phyloP scores from a whole-genome alignment of 495 filamentous ascomycete genomes.

The Apodospora peruviana region DNA sequence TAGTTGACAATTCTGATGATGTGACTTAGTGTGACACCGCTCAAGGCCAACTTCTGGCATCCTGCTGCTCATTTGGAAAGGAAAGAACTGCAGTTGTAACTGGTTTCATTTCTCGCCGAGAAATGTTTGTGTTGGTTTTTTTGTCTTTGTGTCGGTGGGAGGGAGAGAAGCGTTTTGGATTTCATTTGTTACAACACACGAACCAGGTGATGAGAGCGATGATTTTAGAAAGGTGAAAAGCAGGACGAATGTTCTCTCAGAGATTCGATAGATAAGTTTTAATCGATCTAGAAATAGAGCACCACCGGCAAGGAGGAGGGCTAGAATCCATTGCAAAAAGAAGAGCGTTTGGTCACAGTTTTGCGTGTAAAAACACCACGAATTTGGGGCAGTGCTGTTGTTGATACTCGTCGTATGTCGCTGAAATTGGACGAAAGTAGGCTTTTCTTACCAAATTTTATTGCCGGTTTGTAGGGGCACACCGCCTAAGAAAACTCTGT shows the following conservation, averaged over 20 bases:
- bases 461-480: too few species aligned
- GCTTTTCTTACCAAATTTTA: conserved; percentile 8
- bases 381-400: too few species aligned
- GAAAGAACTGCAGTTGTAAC: conserved; percentile 87
- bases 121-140: not conserved
- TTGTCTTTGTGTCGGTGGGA: not conserved
- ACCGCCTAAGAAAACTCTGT: too few species aligned
- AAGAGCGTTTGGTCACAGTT: too few species aligned
- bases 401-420: too few species aligned
- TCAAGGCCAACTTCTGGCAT: conserved; percentile 91
- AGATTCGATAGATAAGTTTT: too few species aligned
- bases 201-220: not conserved
- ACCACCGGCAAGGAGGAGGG: too few species aligned
- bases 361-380: too few species aligned
- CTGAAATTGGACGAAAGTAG: too few species aligned
- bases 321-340: too few species aligned
- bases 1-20: not conserved
- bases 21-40: conserved; percentile 67
- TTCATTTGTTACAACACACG: not conserved
- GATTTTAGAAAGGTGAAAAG: not conserved
- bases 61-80: conserved; percentile 50
- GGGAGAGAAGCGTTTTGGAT: not conserved
- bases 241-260: too few species aligned
- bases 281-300: conserved; percentile 8
- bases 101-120: conserved; percentile 20